Percentiles rank a stretch among this genome's conserved stretches.
Conservation (phyloP, 1,284 basidiomycete species). For the Lentinus polychrous region DNA sequence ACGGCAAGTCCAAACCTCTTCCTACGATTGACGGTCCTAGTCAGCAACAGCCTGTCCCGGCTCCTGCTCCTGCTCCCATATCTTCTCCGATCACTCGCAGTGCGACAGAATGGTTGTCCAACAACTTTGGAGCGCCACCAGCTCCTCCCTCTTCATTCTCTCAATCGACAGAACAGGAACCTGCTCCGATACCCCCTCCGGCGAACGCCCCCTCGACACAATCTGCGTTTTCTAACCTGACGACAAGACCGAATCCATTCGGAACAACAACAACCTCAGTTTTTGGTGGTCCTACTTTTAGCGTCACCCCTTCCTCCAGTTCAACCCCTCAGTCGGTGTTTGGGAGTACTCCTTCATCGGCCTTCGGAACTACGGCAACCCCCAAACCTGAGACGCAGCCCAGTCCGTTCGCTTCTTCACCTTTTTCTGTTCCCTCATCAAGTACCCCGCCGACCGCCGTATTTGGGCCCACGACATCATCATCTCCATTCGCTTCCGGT, state of each 20-base stretch:
- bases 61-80: constrained; percentile 3
- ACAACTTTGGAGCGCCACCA: constrained; percentile 24
- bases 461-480: neutral
- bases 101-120: constrained; percentile 34
- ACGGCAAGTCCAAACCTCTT: constrained; percentile 45
- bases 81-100: constrained; percentile 19
- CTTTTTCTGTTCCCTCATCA: neutral
- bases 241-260: constrained; percentile 20
- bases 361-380: neutral
- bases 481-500: neutral
- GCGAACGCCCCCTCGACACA: neutral
- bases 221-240: constrained; percentile 36
- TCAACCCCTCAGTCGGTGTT: constrained; percentile 15
- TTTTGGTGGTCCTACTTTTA: constrained; percentile 16
- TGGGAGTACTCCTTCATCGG: constrained; percentile 5
- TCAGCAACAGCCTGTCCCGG: neutral
- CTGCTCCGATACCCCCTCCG: neutral
- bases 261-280: constrained; percentile 16
- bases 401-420: constrained; percentile 1
- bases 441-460: too few relatives aligned
- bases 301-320: neutral
- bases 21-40: constrained; percentile 1
- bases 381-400: neutral
- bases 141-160: neutral
- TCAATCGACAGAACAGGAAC: neutral